These are phyloP conservation scores for Thelephora ganbajun DNA, from an alignment of 768 basidiomycete species.

Conservation along the genomic window DNA sequence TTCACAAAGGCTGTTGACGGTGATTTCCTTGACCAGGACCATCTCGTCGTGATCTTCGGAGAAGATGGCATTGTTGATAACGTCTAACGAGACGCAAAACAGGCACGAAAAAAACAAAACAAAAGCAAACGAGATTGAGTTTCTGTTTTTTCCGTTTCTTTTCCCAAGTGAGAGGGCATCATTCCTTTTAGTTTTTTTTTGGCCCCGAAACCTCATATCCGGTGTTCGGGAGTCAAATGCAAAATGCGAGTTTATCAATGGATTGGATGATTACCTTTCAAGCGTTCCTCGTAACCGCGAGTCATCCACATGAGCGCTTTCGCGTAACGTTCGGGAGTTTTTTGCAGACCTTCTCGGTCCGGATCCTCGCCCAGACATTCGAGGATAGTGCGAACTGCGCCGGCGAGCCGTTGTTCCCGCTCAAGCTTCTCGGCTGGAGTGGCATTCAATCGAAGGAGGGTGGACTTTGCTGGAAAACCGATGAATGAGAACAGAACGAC, in stretches of 20 bases:
- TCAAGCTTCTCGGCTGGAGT: slow-evolving; percentile 57
- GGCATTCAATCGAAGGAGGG: slow-evolving; percentile 70
- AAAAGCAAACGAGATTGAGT: slow-evolving; percentile 2
- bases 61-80: slow-evolving; percentile 97
- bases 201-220: not conserved
- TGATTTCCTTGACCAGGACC: slow-evolving; percentile 96
- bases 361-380: slow-evolving; percentile 99
- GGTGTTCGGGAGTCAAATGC: slow-evolving; percentile 3
- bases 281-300: slow-evolving; percentile 89
- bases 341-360: slow-evolving; percentile 79
- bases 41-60: slow-evolving; percentile 99
- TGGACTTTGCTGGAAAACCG: slow-evolving; percentile 64
- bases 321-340: slow-evolving; percentile 91
- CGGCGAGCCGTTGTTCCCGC: slow-evolving; percentile 64
- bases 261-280: slow-evolving; percentile 45
- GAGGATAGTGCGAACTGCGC: slow-evolving; percentile 81
- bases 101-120: slow-evolving; percentile 2
- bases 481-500: slow-evolving; percentile 1
- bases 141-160: too few species aligned
- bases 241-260: slow-evolving; percentile 2
- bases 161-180: not conserved
- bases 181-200: too few species aligned
- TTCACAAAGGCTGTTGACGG: slow-evolving; percentile 94
- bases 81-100: slow-evolving; percentile 38
- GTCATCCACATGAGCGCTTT: slow-evolving; percentile 99